Base-by-base conservation (phyloP, 2,329 filamentous ascomycete genomes). In the Lachnellula occidentalis region DNA sequence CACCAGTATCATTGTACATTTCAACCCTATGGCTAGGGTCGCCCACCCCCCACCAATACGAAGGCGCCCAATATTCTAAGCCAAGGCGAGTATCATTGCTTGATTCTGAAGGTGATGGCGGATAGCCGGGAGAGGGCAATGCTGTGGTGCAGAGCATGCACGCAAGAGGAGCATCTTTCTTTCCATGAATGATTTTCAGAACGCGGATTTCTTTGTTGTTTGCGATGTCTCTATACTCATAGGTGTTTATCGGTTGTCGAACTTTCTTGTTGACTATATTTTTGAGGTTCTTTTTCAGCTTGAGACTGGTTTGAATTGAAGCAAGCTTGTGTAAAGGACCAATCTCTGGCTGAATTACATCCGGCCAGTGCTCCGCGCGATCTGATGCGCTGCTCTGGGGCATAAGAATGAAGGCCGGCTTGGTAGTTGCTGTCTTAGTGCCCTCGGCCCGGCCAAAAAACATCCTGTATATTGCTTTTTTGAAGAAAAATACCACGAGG, bases 181-280 rank as follows among this genome's bases (percentile, higher is more conserved):
- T 41, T 2, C 55, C 59, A 2, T 39, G 48, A 1, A 49, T 12
- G 15, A 57, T 56, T 34, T 24, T 48, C 12, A 60, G 50, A n/a
- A 60, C 45, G 11, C 54, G 59, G 19, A 61, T 55, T 3, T 61
- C 45, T 24, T 60, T 39, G 2, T 56, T n/a, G 12, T 42, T 21
- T 21, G 57, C 51, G 19, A 59, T 53, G 9, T 41, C 15, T 7
- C 46, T 39, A 19, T 55, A 50, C 22, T 22, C 27, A 34, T 58
- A 55, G 17, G 49, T 45, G 39, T 31, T 45, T 45, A 3, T 22
- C 22, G 22, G 22, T 22, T 22, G 22, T 22, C 22, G 22, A 5
- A 12, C 12, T 34, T 37, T n/a, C 34, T 37, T 2, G 11, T 37
- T 7, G 2, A 37, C 34, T 12, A 37, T 37, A n/a, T 37, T 37